Base-by-base conservation (phyloP, 495 filamentous ascomycete genomes). In the Pseudevernia furfuracea region DNA sequence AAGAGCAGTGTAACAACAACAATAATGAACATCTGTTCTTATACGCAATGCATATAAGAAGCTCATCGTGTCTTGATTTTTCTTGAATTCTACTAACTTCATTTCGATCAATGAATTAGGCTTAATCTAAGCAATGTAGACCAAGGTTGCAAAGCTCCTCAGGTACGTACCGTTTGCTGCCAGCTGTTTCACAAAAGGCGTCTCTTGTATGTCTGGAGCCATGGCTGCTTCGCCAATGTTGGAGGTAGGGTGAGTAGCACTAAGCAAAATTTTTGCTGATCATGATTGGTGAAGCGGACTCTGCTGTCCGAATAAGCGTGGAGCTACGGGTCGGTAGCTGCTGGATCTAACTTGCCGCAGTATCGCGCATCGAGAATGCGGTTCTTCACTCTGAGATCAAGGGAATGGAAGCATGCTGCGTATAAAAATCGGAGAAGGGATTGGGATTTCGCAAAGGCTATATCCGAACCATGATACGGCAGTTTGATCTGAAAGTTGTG, bases 181-280 rank as follows among this genome's bases (percentile, higher is more conserved):
- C 39, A 92, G 81, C 71, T 90, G 82, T 77, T 86, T 89, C 28
- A 91, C 79, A 64, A 91, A 90, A 43, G 87, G 86, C 62, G 83
- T 86, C 63, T 84, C 82, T 67, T 82, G 78, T 36, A 82, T 74
- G 65, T 84, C 77, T 58, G 71, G 44, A 28, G 75, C 68, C 81
- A 82, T 85, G 52, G 48, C 58, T 66, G 48, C 55, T 66, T 59
- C 55, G n/a, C 41, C 1, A 28, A 11, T 36, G 8, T 43, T 25
- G 17, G 19, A 30, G 11, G 38, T 38, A 9, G 19, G n/a, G 14
- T 61, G 37, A 28, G 39, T n/a, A 39, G 12, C 23, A 30, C 30
- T 60, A 36, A 28, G 23, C 25, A 61, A 43, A 21, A 23, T 49
- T 66, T 46, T 37, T 10, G 39, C 23, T 17, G n/a, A 36, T 25